A percentile compares a stretch with the other conserved stretches of the same genome.
phyloP scores from a whole-genome alignment of 306 rosid genomes.

The Castanea sativa region DNA sequence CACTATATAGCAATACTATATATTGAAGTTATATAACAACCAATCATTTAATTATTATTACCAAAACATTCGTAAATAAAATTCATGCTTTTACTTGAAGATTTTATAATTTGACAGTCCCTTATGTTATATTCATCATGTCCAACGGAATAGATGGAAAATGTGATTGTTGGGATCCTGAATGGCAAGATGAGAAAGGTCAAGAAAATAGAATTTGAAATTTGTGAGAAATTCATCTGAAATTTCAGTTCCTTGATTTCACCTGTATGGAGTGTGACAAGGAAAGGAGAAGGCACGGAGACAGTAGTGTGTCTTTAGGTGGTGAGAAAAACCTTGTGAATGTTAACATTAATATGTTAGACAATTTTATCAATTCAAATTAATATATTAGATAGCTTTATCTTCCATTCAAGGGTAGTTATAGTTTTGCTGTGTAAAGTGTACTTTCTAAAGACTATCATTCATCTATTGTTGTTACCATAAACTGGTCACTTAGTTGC shows the following conservation, averaged over 20 bases:
- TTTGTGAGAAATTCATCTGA: background rate
- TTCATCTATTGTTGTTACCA: background rate
- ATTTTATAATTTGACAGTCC: background rate
- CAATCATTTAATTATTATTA: too few species aligned
- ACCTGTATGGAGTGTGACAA: background rate
- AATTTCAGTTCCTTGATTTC: background rate
- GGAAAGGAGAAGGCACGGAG: background rate
- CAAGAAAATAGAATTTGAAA: background rate
- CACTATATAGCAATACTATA: too few species aligned
- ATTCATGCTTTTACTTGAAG: background rate
- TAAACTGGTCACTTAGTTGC: slow-evolving; percentile 1
- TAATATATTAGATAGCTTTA: background rate
- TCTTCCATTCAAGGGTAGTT: background rate
- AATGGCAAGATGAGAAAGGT: background rate
- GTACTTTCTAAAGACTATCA: background rate
- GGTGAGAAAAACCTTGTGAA: background rate
- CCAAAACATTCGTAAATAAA: too few species aligned
- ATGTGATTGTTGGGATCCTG: background rate
- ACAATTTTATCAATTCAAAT: too few species aligned
- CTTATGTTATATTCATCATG: background rate
- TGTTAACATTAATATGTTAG: background rate
- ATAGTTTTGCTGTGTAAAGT: background rate
- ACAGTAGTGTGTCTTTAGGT: background rate
- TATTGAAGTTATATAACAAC: too few species aligned
- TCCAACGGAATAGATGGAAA: background rate